These are phyloP conservation scores for Lophiotrema nucula DNA, from an alignment of 495 filamentous ascomycete species.

Conservation along the genomic window DNA sequence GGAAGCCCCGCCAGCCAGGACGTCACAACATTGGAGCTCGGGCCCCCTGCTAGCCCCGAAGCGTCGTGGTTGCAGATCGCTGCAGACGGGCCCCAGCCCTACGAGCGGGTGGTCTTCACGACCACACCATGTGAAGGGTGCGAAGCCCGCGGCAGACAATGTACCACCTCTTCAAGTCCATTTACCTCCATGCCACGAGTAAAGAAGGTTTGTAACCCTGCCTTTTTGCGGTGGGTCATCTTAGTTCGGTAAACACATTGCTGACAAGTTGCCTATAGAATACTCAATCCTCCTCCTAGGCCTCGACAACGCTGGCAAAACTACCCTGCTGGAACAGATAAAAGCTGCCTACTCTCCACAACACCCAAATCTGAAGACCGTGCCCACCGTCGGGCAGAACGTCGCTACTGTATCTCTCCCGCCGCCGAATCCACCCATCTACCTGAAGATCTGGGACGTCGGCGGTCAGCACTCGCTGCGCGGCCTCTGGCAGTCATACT, in stretches of 20 bases:
- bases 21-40: not conserved
- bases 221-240: no score
- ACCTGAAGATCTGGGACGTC: constrained; percentile 98
- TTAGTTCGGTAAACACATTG: no score
- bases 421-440: constrained; percentile 90
- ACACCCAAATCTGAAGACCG: constrained; percentile 60
- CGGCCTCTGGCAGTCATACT: constrained; percentile 94
- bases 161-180: constrained; percentile 95
- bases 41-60: not conserved
- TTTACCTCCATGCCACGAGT: constrained; percentile 90
- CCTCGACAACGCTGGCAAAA: constrained; percentile 97
- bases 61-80: no score
- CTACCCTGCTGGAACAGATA: constrained; percentile 93
- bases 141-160: constrained; percentile 50
- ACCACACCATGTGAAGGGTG: constrained; percentile 11
- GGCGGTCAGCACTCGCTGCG: constrained; percentile 88
- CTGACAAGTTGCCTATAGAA: constrained; percentile 57
- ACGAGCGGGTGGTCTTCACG: not conserved
- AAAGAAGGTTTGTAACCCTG: constrained; percentile 70
- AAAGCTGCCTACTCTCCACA: constrained; percentile 66
- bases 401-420: constrained; percentile 83
- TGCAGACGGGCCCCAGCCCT: not conserved
- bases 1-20: not conserved
- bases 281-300: constrained; percentile 97
- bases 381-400: constrained; percentile 97